These are phyloP conservation scores for Sapria himalayana DNA, from an alignment of 345 rosid species.

Conservation along the genomic window DNA sequence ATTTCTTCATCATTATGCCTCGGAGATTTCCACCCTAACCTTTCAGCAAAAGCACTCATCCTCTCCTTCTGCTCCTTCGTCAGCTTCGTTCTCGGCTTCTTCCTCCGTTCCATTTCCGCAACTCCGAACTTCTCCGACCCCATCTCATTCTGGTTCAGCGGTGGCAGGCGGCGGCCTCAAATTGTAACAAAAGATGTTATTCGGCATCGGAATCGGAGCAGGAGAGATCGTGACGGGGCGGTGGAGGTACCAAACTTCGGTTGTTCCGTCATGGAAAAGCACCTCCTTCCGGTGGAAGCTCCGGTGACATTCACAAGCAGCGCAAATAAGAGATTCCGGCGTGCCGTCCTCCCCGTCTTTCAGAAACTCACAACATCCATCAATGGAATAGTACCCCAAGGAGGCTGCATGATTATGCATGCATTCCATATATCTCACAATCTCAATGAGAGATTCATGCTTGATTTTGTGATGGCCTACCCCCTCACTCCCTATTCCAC, in stretches of 20 bases:
- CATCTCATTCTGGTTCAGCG: no score
- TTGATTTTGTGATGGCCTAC: no score
- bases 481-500: no score
- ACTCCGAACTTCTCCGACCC: no score
- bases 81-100: background rate
- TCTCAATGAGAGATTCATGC: no score
- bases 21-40: constrained; percentile 7
- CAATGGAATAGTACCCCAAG: constrained; percentile 12
- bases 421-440: constrained; percentile 16
- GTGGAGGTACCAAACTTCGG: no score
- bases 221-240: no score
- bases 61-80: constrained; percentile 4
- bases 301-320: constrained; percentile 21
- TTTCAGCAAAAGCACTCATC: constrained; percentile 3
- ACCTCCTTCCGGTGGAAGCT: constrained; percentile 19
- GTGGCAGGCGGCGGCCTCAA: no score
- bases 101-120: no score
- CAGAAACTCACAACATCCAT: constrained; percentile 25
- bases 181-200: no score
- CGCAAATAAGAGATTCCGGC: constrained; percentile 15
- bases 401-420: constrained; percentile 17
- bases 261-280: no score
- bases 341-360: constrained; percentile 14
- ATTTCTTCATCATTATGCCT: constrained; percentile 5
- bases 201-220: no score